Base-by-base conservation (phyloP, 1,284 basidiomycete genomes). In the Leccinum colubrinum region DNA sequence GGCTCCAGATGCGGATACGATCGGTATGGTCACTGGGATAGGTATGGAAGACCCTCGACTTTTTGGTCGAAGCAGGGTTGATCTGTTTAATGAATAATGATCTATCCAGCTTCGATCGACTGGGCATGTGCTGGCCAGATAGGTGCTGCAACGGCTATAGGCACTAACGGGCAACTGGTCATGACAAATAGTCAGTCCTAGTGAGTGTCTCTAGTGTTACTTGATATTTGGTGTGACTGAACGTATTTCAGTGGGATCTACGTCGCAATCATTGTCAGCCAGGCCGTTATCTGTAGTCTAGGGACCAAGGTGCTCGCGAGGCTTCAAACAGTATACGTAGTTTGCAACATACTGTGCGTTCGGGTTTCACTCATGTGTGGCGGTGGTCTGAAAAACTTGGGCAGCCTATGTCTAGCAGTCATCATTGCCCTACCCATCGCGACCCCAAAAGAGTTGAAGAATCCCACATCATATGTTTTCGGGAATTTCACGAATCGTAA, bases 231-330 rank as follows among this genome's bases (percentile, higher is more conserved):
- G 0, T 30, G 27, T 30, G 27, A 0, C 27, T 2, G n/a, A 41
- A 25, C 35, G 6, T 17, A n/a, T 11, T 22, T 70, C 43, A 78
- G 76, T 56, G 71, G 71, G 3, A 66, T 77, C 52, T 78, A 70
- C 60, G 66, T 62, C 55, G 75, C 66, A 14, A 65, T 78, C 25
- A 52, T 79, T 9, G 27, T 76, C 35, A 66, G 65, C 15, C 77
- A 77, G 59, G 74, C 66, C 4, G 9, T 77, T 14, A 66, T 81
- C 22, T 81, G 80, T 60, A 79, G 78, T 27, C 75, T 81, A 55
- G 78, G 76, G 4, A 82, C 81, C 1, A 73, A 64, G 41, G 56
- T 72, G 5, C 69, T 78, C 17, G 77, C 76, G 12, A 66, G 72
- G 37, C 62, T 78, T 27, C 76, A 76, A 56, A 64, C 57, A 27